These are phyloP conservation scores for Ogataea degrootiae DNA, from an alignment of 805 yeast genomes.

Conservation along the genomic window DNA sequence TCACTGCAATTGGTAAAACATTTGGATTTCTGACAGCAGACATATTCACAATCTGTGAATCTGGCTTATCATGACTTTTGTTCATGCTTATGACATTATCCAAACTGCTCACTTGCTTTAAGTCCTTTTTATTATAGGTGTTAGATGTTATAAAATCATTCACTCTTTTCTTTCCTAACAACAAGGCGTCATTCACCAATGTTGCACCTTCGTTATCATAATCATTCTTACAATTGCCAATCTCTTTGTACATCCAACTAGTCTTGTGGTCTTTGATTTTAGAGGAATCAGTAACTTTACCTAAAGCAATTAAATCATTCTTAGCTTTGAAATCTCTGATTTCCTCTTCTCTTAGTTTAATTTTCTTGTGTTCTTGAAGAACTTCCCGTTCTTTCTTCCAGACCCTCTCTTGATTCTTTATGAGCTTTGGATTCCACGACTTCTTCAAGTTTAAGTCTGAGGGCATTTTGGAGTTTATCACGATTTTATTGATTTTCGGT, in stretches of 20 bases:
- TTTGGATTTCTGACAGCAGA: too few species aligned
- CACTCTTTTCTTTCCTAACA: slow-evolving; percentile 9
- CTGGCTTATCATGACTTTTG: slow-evolving; percentile 1
- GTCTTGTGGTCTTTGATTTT: slow-evolving; percentile 41
- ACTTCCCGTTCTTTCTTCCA: slow-evolving; percentile 80
- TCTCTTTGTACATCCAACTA: slow-evolving; percentile 84
- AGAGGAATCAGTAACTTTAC: slow-evolving; percentile 40
- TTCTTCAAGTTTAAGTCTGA: slow-evolving; percentile 86
- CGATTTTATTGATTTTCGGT: too few species aligned
- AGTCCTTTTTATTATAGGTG: background rate
- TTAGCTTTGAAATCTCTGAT: slow-evolving; percentile 57
- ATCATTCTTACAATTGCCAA: slow-evolving; percentile 16
- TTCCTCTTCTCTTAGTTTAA: slow-evolving; percentile 61
- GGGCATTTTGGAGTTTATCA: slow-evolving; percentile 30
- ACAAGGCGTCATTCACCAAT: slow-evolving; percentile 13
- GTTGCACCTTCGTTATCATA: slow-evolving; percentile 40
- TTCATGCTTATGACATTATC: slow-evolving; percentile 22
- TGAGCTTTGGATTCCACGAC: slow-evolving; percentile 92
- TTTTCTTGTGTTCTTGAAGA: slow-evolving; percentile 61
- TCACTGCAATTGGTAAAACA: too few species aligned
- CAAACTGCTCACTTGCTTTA: slow-evolving; percentile 3
- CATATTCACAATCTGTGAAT: too few species aligned
- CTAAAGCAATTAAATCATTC: slow-evolving; percentile 38
- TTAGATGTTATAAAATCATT: background rate
- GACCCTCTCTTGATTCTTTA: slow-evolving; percentile 80